Percentiles rank a stretch among this genome's conserved stretches.
Evolutionary conservation across 306 rosid genomes (phyloP).

Genomic region (Ziziphus jujuba): DNA sequence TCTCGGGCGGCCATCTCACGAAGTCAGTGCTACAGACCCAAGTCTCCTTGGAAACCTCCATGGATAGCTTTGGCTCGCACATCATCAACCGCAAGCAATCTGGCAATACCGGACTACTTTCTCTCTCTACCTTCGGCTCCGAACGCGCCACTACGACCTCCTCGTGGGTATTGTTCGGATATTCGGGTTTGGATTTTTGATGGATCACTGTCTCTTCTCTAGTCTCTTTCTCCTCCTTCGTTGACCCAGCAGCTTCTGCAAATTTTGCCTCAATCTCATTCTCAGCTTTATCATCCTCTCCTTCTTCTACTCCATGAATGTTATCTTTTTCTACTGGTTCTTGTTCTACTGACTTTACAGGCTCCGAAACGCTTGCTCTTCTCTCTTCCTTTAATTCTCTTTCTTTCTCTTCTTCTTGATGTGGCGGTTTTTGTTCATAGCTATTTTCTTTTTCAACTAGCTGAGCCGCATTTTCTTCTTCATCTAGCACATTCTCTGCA

Average conservation of each 20-base stretch:
- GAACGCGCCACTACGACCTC: not conserved
- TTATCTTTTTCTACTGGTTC: slow-evolving; percentile 12
- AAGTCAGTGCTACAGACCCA: slow-evolving; percentile 94
- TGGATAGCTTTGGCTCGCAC: slow-evolving; percentile 95
- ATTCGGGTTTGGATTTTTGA: slow-evolving; percentile 26
- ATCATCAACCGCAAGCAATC: slow-evolving; percentile 92
- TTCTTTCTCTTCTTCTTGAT: slow-evolving; percentile 8
- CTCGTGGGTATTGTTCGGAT: slow-evolving; percentile 4
- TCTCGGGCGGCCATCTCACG: slow-evolving; percentile 72
- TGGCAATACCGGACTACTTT: slow-evolving; percentile 39
- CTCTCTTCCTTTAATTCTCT: not conserved
- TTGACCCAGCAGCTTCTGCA: not conserved
- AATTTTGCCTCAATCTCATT: slow-evolving; percentile 5
- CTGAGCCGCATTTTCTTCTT: slow-evolving; percentile 3
- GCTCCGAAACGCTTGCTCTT: slow-evolving; percentile 7
- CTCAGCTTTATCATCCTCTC: slow-evolving; percentile 9
- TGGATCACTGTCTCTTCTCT: slow-evolving; percentile 24
- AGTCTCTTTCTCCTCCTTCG: slow-evolving; percentile 24
- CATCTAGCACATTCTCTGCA: slow-evolving; percentile 38
- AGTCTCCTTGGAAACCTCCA: slow-evolving; percentile 96
- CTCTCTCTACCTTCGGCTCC: slow-evolving; percentile 24
- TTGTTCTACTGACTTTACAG: slow-evolving; percentile 23
- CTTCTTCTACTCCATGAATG: slow-evolving; percentile 25
- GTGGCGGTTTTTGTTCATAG: not conserved
- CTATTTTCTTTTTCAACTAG: slow-evolving; percentile 10